Percentiles rank a stretch among this genome's conserved stretches.
Conservation (phyloP, 805 yeast genomes). For the Yamadazyma laniorum region DNA sequence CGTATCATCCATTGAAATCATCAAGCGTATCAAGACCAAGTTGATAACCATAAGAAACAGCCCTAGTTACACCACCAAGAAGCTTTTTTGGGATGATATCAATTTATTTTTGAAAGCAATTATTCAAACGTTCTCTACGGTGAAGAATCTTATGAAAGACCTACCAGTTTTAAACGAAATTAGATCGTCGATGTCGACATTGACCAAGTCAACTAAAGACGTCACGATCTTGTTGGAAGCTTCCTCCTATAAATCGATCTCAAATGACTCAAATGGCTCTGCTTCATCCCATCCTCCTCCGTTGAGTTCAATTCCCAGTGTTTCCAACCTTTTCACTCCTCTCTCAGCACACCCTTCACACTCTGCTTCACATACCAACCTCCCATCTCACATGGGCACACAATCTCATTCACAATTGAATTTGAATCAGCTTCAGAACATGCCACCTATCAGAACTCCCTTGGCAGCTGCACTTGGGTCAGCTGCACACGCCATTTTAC, state of each 20-base stretch:
- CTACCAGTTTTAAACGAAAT: slow-evolving; percentile 77
- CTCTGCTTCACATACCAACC: slow-evolving; percentile 10
- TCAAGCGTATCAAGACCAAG: slow-evolving; percentile 59
- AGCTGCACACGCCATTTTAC: slow-evolving; percentile 27
- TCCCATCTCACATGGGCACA: slow-evolving; percentile 1
- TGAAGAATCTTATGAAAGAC: slow-evolving; percentile 79
- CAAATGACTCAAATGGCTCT: slow-evolving; percentile 19
- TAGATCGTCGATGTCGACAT: slow-evolving; percentile 71
- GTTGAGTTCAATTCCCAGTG: slow-evolving; percentile 30
- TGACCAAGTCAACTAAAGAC: slow-evolving; percentile 89
- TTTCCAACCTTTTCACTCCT: slow-evolving; percentile 33
- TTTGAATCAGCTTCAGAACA: slow-evolving; percentile 10
- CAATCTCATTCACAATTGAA: slow-evolving; percentile 13
- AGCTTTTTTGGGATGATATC: slow-evolving; percentile 80
- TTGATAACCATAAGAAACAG: slow-evolving; percentile 51
- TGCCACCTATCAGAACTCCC: slow-evolving; percentile 25
- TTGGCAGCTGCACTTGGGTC: slow-evolving; percentile 25
- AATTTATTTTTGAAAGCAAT: slow-evolving; percentile 80
- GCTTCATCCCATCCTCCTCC: slow-evolving; percentile 21
- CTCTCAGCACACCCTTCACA: slow-evolving; percentile 23
- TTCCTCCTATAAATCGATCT: slow-evolving; percentile 31
- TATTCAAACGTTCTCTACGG: slow-evolving; percentile 77
- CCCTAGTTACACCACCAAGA: slow-evolving; percentile 50
- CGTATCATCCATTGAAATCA: slow-evolving; percentile 77
- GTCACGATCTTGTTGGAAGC: slow-evolving; percentile 80